Evolutionary conservation across 1,284 basidiomycete species (phyloP), one percentile per base, ranked within the genome.

Genomic region (Rhodotorula sp.): DNA sequence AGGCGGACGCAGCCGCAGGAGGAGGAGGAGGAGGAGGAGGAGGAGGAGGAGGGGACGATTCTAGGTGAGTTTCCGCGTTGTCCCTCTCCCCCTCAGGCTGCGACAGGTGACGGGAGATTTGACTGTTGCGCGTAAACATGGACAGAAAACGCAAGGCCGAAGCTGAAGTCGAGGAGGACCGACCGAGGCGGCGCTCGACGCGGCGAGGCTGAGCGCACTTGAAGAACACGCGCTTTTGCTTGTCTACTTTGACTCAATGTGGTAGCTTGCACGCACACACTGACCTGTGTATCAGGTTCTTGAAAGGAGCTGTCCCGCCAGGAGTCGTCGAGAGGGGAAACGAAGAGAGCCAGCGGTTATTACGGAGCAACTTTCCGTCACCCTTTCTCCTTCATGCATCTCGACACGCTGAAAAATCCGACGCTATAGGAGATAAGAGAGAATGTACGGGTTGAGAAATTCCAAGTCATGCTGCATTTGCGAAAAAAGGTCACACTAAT

Each of bases 81-180:
- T 34, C 34, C 34, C 34, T 34, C 34, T 34, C 34, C 34, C 34
- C 34, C 34, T 34, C 34, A 34, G 34, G 34, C 34, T 34, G 7
- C 34, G 6, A 34, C 34, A 34, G 34, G 34, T 34, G 34, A 34
- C 34, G 34, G 34, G 34, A 34, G 34, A 34, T 34, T 34, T 45
- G 21, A 34, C 48, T 5, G 52, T 14, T 23, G 14, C 15, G 61
- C 31, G 34, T 23, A 16, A 23, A 48, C 26, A 19, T 2, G 16
- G 2, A 5, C 3, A 66, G 71, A 50, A 73, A 73, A 63, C 68
- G 71, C 58, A 73, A 73, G 28, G 71, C 71, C 5, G 71, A 73
- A 31, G 66, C 66, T 23, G 68, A 67, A 1, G 68, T 43, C 1
- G 68, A 69, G 14, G 68, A 47, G 0, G 70, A 68, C 14, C 43